Evolutionary conservation across 2,329 filamentous ascomycete genomes (phyloP), one percentile per base, ranked within the genome.

Genomic region (Pseudogymnoascus sp.): DNA sequence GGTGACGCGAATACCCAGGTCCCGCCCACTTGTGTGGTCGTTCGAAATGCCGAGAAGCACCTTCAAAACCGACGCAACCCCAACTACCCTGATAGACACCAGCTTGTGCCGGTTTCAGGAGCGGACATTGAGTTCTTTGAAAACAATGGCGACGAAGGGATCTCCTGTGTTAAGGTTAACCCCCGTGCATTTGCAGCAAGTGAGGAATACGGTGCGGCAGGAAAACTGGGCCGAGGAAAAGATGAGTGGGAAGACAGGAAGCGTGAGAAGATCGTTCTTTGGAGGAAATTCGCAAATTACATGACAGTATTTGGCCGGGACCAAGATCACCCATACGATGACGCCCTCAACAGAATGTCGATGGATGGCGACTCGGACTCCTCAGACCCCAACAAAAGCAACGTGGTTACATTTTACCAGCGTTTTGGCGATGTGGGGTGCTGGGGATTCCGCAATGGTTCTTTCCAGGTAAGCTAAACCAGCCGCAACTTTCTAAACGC

Each of bases 381-480:
- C 26, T 73, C 75, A 6, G 78, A 75, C 21, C 21, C 62, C 77
- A 70, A 72, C 83, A 33, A 74, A 78, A 38, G 78, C 38, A 84
- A 87, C 67, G 77, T 92, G 60, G 88, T 93, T 50, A 89, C 87
- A 1, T 93, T 93, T 68, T 93, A 93, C 72, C 90, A 93, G 76
- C 82, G 90, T 59, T 88, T 91, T 65, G 89, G 90, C 46, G 89
- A 90, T 70, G 89, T 93, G 31, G 89, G 89, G 15, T 88, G 90
- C 75, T 93, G 89, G 89, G 86, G 87, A 60, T 93, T 93, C 70
- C 84, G 83, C 63, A 89, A 93, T 72, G 90, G 90, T 2, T 89
- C 90, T 70, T 81, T 93, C 68, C 89, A 90, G 79, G 86, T 88
- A 78, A 68, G 76, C 68, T 64, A 15, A 6, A 26, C 31, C 46